Evolutionary conservation across 306 rosid genomes (phyloP).

Genomic region (Prosopis cineraria): DNA sequence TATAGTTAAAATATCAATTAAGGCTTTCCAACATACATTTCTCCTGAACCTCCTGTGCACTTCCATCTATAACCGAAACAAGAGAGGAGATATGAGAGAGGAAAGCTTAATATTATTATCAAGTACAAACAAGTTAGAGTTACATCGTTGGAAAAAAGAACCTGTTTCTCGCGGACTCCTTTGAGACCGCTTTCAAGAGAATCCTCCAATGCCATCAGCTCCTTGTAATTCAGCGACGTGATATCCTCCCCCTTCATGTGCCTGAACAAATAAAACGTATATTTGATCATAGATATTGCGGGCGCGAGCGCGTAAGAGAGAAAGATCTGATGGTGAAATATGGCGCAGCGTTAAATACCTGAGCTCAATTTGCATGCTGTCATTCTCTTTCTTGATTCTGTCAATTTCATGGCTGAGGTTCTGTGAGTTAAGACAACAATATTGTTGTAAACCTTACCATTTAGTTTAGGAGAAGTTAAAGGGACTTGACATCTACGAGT

Average conservation of each 20-base stretch:
- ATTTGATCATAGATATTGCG: neutral
- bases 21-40: constrained; percentile 55
- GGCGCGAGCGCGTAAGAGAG: neutral
- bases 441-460: constrained; percentile 20
- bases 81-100: constrained; percentile 6
- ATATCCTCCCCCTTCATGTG: constrained; percentile 91
- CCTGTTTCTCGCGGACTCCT: constrained; percentile 64
- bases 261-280: constrained; percentile 44
- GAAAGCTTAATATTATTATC: constrained; percentile 14
- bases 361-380: constrained; percentile 81
- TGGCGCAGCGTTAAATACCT: constrained; percentile 43
- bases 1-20: neutral
- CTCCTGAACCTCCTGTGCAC: constrained; percentile 49
- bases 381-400: constrained; percentile 86
- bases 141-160: neutral
- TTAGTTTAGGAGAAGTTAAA: neutral
- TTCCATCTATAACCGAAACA: constrained; percentile 53
- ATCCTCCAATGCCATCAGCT: constrained; percentile 65
- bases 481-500: neutral
- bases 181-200: constrained; percentile 76
- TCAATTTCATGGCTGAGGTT: constrained; percentile 81
- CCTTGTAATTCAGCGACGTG: constrained; percentile 66
- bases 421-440: constrained; percentile 44
- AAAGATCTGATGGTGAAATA: constrained; percentile 10
- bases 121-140: neutral